Evolutionary conservation across 805 yeast species (phyloP).

Genomic region (Suhomyces sp.): DNA sequence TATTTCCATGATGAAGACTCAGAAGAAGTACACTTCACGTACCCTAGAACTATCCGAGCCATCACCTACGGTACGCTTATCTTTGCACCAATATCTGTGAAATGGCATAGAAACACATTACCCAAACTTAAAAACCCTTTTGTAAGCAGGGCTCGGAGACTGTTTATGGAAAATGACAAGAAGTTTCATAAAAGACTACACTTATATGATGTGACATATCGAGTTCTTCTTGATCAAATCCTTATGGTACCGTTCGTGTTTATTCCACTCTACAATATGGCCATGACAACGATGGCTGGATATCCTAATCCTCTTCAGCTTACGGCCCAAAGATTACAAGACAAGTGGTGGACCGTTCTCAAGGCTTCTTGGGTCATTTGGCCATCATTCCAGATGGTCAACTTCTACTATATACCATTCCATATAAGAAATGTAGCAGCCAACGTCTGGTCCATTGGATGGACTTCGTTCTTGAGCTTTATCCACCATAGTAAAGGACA

Average conservation of each 20-base stretch:
- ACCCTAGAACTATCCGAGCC: conserved; percentile 34
- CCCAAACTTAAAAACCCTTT: conserved; percentile 37
- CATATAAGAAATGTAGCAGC: conserved; percentile 37
- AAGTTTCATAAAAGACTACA: conserved; percentile 9
- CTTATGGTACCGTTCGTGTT: conserved; percentile 37
- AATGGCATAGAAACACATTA: conserved; percentile 38
- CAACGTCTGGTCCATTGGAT: conserved; percentile 40
- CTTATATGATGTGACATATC: conserved; percentile 21
- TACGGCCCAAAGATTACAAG: conserved; percentile 30
- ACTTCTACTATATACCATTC: conserved; percentile 37
- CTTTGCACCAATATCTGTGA: conserved; percentile 39
- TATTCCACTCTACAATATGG: conserved; percentile 43
- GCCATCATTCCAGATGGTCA: conserved; percentile 40
- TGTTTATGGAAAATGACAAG: conserved; percentile 7
- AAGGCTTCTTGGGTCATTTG: conserved; percentile 42
- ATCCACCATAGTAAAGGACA: conserved; percentile 48
- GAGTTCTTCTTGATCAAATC: conserved; percentile 37
- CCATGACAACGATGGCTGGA: conserved; percentile 35
- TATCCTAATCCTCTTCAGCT: conserved; percentile 34
- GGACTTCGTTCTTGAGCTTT: conserved; percentile 43
- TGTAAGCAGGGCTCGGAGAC: conserved; percentile 16
- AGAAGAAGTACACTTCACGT: conserved; percentile 19
- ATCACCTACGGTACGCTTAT: conserved; percentile 36
- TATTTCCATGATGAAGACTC: conserved; percentile 17
- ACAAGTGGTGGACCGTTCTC: conserved; percentile 42